Conservation (phyloP, 148 eudicot genomes). For the Bassia scoparia region DNA sequence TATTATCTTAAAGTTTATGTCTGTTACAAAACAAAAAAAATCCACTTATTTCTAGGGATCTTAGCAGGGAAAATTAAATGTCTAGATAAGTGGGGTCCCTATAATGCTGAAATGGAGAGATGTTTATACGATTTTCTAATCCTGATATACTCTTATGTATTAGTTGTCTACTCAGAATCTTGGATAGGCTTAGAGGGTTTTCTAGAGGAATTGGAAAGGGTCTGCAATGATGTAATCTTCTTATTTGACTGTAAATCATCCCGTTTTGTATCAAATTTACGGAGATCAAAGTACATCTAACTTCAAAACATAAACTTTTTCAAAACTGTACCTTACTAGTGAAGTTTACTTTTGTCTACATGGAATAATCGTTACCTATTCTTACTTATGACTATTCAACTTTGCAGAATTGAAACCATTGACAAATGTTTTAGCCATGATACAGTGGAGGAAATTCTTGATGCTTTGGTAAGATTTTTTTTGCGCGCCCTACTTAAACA, state of each 20-base stretch:
- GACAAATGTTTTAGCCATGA: constrained; percentile 87
- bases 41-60: no score
- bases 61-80: no score
- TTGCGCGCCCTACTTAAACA: not conserved
- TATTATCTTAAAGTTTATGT: no score
- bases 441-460: constrained; percentile 75
- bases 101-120: not conserved
- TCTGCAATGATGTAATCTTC: not conserved
- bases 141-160: not conserved
- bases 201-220: not conserved
- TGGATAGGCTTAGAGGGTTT: no score
- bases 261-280: not conserved
- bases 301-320: not conserved
- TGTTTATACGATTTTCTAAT: not conserved
- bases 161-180: not conserved
- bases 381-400: constrained; percentile 12
- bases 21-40: no score
- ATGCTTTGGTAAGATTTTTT: constrained; percentile 61
- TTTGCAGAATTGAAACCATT: constrained; percentile 67
- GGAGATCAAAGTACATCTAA: not conserved
- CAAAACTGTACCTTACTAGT: not conserved
- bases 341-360: not conserved
- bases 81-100: no score
- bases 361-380: not conserved
- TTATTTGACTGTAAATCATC: constrained; percentile 1